Evolutionary conservation across 2,329 filamentous ascomycete species (phyloP), one percentile per base, ranked within the genome.

Genomic region (Aaosphaeria arxii): DNA sequence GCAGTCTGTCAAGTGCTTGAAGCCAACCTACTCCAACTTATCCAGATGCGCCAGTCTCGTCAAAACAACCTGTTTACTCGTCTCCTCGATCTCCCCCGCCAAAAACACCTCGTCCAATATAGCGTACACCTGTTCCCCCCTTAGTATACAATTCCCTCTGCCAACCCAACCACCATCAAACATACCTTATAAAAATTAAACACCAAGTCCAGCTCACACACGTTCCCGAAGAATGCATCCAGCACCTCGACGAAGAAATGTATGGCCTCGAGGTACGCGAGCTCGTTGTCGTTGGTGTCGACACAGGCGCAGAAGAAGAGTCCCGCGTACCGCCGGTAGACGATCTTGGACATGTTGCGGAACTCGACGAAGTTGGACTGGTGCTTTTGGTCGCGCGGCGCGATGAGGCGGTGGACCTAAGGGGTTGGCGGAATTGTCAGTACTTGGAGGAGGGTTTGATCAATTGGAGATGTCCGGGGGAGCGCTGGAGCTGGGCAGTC

Each of bases 291-390:
- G 72, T 96, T 97, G 44, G 92, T 95, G 74, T 99, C 94, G 69
- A 99, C 94, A 74, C 94, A 97, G 46, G 91, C 95, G 78, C 94
- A 99, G 79, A 99, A 99, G 83, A 99, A 99, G 50, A 99, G 84
- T 0, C 94, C 94, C 0, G 94, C 94, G 74, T 99, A 99, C 54
- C 94, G 88, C 40, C 95, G 87, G 77, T 99, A 99, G 46, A 99
- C 90, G 62, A 99, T 88, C 77, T 96, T 97, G 70, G 92, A 73
- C 59, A 72, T 91, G 74, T 91, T 89, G 58, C 89, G 88, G 77
- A 86, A 86, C 62, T 99, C 94, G 80, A 99, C 94, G 67, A 99
- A 99, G 77, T 99, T 99, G 75, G 91, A 96, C 72, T 99, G 94
- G 79, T 99, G 96, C 71, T 99, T 99, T 71, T 99, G 94, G 74